Conservation (phyloP, 2,329 filamentous ascomycete species). For the Ustulina deusta region DNA sequence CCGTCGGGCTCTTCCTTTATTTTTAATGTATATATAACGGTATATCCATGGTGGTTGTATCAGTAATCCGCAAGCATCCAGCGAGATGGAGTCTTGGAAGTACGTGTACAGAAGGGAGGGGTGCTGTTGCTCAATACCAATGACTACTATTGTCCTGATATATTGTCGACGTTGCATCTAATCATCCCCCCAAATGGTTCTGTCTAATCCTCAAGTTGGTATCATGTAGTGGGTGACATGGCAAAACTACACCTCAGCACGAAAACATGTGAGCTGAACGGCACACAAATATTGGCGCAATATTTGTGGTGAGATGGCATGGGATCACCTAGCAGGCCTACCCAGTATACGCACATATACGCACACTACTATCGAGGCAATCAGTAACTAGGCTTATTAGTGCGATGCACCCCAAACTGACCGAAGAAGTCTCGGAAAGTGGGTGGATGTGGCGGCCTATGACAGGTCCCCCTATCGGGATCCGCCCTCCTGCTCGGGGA, state of each 20-base stretch:
- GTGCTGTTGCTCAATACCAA: background rate
- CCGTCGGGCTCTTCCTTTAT: constrained; percentile 27
- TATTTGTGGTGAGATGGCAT: constrained; percentile 4
- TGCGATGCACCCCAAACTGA: constrained; percentile 23
- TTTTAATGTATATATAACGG: constrained; percentile 39
- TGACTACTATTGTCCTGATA: background rate
- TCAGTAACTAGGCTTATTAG: constrained; percentile 2
- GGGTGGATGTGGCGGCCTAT: constrained; percentile 31
- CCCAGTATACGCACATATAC: background rate
- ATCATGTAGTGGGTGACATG: background rate
- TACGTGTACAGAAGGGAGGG: constrained; percentile 1
- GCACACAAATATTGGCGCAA: background rate
- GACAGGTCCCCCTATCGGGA: constrained; percentile 28
- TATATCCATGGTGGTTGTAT: constrained; percentile 24
- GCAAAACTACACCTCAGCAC: background rate
- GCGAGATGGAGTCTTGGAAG: constrained; percentile 3
- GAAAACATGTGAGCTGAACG: background rate
- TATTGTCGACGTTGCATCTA: background rate
- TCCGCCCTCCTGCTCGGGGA: constrained; percentile 16
- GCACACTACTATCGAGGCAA: background rate
- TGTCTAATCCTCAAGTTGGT: background rate
- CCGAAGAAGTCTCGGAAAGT: constrained; percentile 28
- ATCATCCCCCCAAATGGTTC: background rate
- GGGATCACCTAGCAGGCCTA: background rate
- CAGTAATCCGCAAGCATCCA: constrained; percentile 18